These are phyloP conservation scores for Coniochaeta sp. DNA, from an alignment of 2,329 filamentous ascomycete species.

Conservation along the genomic window DNA sequence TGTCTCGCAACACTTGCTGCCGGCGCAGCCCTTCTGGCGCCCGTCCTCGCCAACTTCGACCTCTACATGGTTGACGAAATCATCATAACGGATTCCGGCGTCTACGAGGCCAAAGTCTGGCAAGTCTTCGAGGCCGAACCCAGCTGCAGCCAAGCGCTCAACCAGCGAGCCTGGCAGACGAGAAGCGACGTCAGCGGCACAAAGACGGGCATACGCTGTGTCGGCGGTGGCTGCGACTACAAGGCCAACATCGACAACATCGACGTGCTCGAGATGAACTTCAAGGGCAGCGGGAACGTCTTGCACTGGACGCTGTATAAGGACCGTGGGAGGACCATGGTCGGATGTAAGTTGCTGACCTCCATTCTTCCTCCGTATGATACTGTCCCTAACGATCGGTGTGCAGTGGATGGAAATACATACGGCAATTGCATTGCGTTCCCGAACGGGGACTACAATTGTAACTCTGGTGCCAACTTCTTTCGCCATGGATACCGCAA, in stretches of 20 bases:
- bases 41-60: not conserved
- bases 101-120: not conserved
- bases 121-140: constrained; percentile 1
- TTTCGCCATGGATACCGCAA: not conserved
- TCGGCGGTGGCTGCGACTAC: not conserved
- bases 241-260: not conserved
- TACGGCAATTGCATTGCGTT: not conserved
- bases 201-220: not conserved
- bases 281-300: not conserved
- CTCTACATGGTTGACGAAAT: not conserved
- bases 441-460: not conserved
- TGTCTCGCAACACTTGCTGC: not conserved
- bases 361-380: too few relatives aligned
- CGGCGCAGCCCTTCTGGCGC: not conserved
- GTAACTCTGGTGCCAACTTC: too few relatives aligned
- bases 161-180: not conserved
- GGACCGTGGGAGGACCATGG: not conserved
- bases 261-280: constrained; percentile 1
- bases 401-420: not conserved
- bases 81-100: not conserved
- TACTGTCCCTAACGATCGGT: not conserved
- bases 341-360: not conserved
- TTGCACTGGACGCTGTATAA: not conserved
- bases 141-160: not conserved
- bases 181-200: not conserved